These are phyloP conservation scores for Aspergillus awamori DNA, from an alignment of 2,329 filamentous ascomycete species.

Conservation along the genomic window DNA sequence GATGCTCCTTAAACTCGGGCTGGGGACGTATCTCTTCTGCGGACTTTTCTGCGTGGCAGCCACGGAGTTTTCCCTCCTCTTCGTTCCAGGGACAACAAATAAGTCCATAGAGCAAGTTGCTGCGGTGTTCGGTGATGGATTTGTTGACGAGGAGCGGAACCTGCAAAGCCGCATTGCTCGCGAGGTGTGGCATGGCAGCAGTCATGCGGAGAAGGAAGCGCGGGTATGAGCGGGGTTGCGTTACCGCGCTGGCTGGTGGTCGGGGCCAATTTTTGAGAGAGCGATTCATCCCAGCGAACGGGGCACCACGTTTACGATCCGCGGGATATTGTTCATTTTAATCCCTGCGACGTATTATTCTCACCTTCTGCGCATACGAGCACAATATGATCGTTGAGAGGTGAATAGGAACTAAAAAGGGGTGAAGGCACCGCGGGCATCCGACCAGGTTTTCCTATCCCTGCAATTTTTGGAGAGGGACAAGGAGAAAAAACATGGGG, in stretches of 20 bases:
- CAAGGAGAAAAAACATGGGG: too few relatives aligned
- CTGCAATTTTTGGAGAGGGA: too few relatives aligned
- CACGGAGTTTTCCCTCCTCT: constrained; percentile 16
- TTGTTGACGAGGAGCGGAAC: constrained; percentile 10
- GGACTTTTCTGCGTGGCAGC: constrained; percentile 53
- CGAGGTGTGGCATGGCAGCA: neutral
- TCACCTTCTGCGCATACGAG: too few relatives aligned
- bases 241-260: neutral
- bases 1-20: constrained; percentile 58
- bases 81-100: constrained; percentile 22
- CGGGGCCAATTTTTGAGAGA: neutral
- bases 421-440: too few relatives aligned
- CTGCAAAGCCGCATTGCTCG: constrained; percentile 1
- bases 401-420: too few relatives aligned
- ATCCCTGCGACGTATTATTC: too few relatives aligned
- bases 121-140: constrained; percentile 16
- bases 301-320: too few relatives aligned
- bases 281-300: too few relatives aligned
- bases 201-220: neutral
- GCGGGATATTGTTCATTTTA: too few relatives aligned
- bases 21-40: constrained; percentile 59
- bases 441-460: too few relatives aligned
- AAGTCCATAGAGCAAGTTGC: constrained; percentile 24
- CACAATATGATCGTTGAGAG: too few relatives aligned
- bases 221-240: neutral